phyloP scores from a whole-genome alignment of 495 filamentous ascomycete genomes.

The Aspergillus campestris region DNA sequence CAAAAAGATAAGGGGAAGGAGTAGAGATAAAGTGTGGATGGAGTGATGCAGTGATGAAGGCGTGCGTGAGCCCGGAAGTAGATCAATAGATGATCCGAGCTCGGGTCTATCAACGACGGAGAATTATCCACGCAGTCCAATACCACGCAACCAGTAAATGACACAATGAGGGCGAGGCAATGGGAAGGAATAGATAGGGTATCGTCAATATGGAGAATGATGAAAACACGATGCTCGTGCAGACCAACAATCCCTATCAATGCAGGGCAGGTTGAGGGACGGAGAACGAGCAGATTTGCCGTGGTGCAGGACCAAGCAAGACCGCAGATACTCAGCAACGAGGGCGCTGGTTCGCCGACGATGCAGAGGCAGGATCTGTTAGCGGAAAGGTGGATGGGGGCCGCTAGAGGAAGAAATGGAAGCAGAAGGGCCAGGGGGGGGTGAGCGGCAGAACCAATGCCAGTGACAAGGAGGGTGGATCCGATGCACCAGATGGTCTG shows the following conservation, averaged over 20 bases:
- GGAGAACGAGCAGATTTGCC: slow-evolving; percentile 14
- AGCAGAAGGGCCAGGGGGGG: slow-evolving; percentile 10
- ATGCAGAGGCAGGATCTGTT: slow-evolving; percentile 11
- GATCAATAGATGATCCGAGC: slow-evolving; percentile 9
- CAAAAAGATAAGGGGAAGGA: background rate
- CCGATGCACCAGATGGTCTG: slow-evolving; percentile 24
- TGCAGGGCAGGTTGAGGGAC: slow-evolving; percentile 7
- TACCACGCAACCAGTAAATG: background rate
- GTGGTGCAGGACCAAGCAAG: slow-evolving; percentile 12
- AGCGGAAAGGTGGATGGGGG: slow-evolving; percentile 3
- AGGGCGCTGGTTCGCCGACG: slow-evolving; percentile 12
- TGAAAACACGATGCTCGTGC: background rate
- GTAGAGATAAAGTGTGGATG: slow-evolving; percentile 1
- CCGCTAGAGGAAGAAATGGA: slow-evolving; percentile 11
- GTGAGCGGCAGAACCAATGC: slow-evolving; percentile 22
- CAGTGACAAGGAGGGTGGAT: slow-evolving; percentile 23
- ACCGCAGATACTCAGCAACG: slow-evolving; percentile 9
- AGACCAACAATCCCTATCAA: background rate
- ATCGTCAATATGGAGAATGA: slow-evolving; percentile 6
- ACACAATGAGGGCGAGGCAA: background rate
- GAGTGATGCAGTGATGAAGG: background rate
- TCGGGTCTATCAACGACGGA: background rate
- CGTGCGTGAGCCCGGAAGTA: background rate
- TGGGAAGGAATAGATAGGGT: slow-evolving; percentile 10
- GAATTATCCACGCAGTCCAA: background rate